phyloP scores from a whole-genome alignment of 1,139 yeast genomes.

The Kodamaea sp. region DNA sequence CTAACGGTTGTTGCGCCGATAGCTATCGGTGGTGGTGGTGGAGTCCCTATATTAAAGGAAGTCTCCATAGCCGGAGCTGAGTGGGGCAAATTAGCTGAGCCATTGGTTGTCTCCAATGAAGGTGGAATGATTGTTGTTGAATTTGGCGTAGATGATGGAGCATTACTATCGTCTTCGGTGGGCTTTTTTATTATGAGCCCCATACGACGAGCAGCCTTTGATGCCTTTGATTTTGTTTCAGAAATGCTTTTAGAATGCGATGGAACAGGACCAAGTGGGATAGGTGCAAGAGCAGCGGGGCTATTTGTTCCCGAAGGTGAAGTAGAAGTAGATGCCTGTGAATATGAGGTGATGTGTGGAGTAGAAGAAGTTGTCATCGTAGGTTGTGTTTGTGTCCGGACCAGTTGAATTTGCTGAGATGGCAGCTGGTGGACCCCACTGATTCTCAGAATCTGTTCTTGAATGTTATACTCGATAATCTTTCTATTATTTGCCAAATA shows the following conservation, averaged over 20 bases:
- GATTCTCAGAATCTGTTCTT: slow-evolving; percentile 11
- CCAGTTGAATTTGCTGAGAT: slow-evolving; percentile 5
- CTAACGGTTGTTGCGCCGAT: slow-evolving; percentile 1
- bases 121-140: slow-evolving; percentile 2
- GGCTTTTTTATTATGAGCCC: slow-evolving; percentile 57
- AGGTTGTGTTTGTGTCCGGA: slow-evolving; percentile 5
- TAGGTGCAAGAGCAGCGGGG: slow-evolving; percentile 13
- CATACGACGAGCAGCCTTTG: slow-evolving; percentile 60
- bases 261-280: slow-evolving; percentile 16
- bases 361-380: slow-evolving; percentile 5
- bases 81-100: slow-evolving; percentile 8
- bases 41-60: slow-evolving; percentile 20
- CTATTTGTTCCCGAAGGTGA: slow-evolving; percentile 4
- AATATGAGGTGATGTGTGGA: neutral
- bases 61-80: slow-evolving; percentile 29
- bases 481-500: slow-evolving; percentile 34
- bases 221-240: slow-evolving; percentile 56
- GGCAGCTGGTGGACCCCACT: slow-evolving; percentile 11
- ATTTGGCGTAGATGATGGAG: slow-evolving; percentile 6
- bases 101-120: neutral
- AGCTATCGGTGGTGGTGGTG: slow-evolving; percentile 20
- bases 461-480: slow-evolving; percentile 19
- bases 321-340: slow-evolving; percentile 4
- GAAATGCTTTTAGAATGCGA: slow-evolving; percentile 53
- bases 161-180: slow-evolving; percentile 18